These are phyloP conservation scores for Ascoidea rubescens DNA, from an alignment of 805 yeast genomes.

Conservation along the genomic window DNA sequence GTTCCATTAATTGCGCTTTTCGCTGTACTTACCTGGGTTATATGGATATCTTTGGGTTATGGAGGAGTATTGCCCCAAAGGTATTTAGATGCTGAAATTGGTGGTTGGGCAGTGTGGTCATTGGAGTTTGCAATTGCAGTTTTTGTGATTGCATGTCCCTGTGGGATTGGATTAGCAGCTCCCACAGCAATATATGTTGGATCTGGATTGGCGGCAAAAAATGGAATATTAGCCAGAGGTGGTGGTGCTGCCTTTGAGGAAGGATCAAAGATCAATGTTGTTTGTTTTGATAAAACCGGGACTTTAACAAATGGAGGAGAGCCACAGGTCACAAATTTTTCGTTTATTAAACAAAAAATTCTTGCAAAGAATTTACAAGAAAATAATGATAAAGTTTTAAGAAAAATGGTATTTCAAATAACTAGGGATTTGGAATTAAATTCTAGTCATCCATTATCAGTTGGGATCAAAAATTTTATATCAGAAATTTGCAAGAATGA, in stretches of 20 bases:
- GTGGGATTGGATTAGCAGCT: constrained; percentile 77
- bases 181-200: constrained; percentile 78
- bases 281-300: constrained; percentile 73
- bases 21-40: constrained; percentile 51
- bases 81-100: constrained; percentile 50
- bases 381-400: constrained; percentile 10
- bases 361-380: constrained; percentile 12
- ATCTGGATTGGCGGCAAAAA: constrained; percentile 62
- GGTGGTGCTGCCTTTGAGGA: constrained; percentile 79
- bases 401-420: constrained; percentile 24
- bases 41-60: constrained; percentile 51
- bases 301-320: constrained; percentile 57
- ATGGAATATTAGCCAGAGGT: constrained; percentile 65
- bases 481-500: constrained; percentile 10
- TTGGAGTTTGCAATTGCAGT: constrained; percentile 67
- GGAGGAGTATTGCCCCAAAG: constrained; percentile 35
- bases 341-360: constrained; percentile 14
- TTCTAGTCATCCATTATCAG: constrained; percentile 59
- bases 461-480: constrained; percentile 35
- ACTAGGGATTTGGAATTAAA: constrained; percentile 45
- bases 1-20: constrained; percentile 54
- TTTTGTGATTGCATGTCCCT: constrained; percentile 75
- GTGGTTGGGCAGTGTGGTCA: constrained; percentile 72
- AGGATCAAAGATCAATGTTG: constrained; percentile 45
- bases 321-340: constrained; percentile 38